Evolutionary conservation across 768 basidiomycete genomes (phyloP).

Genomic region (Leccinum broughii): DNA sequence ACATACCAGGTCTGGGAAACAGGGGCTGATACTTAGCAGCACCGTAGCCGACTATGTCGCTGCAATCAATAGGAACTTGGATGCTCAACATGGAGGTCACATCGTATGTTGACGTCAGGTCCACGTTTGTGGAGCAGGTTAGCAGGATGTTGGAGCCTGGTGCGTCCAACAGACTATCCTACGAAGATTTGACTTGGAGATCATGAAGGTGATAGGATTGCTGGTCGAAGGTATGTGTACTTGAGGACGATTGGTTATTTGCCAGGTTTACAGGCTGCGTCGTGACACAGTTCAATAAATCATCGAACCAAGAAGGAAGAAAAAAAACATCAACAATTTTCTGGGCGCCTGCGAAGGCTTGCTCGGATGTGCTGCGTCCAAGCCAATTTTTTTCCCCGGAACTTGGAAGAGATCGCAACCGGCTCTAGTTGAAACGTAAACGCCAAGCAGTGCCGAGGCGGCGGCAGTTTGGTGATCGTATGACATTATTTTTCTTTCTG

Average conservation of each 20-base stretch:
- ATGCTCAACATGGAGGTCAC: not conserved
- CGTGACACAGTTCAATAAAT: not conserved
- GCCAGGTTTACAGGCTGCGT: not conserved
- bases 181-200: not conserved
- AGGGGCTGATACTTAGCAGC: not conserved
- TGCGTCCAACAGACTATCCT: not conserved
- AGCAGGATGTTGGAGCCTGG: not conserved
- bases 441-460: conserved; percentile 10
- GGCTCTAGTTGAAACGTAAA: not conserved
- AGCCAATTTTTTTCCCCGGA: too few relatives aligned
- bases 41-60: not conserved
- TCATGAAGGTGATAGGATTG: not conserved
- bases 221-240: too few relatives aligned
- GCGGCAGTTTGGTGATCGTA: conserved; percentile 14
- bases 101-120: not conserved
- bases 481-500: conserved; percentile 17
- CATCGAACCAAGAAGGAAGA: too few relatives aligned
- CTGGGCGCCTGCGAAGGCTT: not conserved
- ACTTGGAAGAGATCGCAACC: not conserved
- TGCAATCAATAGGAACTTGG: not conserved
- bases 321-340: too few relatives aligned
- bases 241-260: too few relatives aligned
- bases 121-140: not conserved
- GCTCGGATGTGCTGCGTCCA: too few relatives aligned
- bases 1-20: not conserved